phyloP scores from a whole-genome alignment of 2,329 filamentous ascomycete genomes.

The Aureobasidium vineae region DNA sequence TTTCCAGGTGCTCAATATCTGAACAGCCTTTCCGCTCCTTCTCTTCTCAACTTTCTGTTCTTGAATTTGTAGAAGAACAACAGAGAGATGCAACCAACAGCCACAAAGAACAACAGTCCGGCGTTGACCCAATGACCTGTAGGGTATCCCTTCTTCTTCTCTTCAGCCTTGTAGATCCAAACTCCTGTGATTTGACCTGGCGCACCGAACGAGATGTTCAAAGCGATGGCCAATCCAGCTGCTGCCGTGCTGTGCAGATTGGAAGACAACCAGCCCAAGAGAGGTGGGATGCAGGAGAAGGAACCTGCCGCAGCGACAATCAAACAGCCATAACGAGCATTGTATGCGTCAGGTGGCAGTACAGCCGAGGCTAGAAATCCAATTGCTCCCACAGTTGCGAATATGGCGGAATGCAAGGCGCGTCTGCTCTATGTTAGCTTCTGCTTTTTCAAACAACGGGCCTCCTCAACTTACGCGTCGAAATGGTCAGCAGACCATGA shows the following conservation, averaged over 20 bases:
- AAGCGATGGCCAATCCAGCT: constrained; percentile 65
- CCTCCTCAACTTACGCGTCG: constrained; percentile 45
- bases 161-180: constrained; percentile 68
- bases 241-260: constrained; percentile 66
- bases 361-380: constrained; percentile 64
- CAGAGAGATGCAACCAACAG: constrained; percentile 54
- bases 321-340: constrained; percentile 65
- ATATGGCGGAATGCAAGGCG: constrained; percentile 52
- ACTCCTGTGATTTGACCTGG: constrained; percentile 70
- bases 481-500: constrained; percentile 61
- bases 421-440: constrained; percentile 35
- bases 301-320: constrained; percentile 65
- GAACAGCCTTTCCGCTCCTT: constrained; percentile 20
- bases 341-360: constrained; percentile 60
- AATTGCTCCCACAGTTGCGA: constrained; percentile 52
- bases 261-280: constrained; percentile 68
- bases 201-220: constrained; percentile 67
- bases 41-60: constrained; percentile 37
- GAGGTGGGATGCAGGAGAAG: constrained; percentile 66
- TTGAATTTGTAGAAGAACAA: constrained; percentile 56
- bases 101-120: constrained; percentile 59
- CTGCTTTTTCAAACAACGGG: neutral
- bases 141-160: constrained; percentile 61
- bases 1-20: constrained; percentile 12
- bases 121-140: constrained; percentile 70